Percentiles rank a stretch among this genome's conserved stretches.
These are phyloP conservation scores for Pholiota conissans DNA, from an alignment of 768 basidiomycete genomes.

Conservation along the genomic window DNA sequence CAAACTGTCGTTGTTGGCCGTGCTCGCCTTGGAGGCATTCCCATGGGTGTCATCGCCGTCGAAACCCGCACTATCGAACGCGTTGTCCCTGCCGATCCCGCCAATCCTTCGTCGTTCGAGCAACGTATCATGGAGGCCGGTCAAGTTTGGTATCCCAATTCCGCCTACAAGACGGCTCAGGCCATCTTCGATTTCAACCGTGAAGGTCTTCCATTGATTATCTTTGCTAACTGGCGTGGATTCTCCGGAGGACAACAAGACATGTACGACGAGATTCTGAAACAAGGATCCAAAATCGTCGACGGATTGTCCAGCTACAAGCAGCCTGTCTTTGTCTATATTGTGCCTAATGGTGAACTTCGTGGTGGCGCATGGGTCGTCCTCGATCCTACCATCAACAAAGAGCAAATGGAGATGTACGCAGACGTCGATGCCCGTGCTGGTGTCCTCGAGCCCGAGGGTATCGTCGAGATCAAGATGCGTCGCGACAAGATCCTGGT, in stretches of 20 bases:
- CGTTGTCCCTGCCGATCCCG: slow-evolving; percentile 95
- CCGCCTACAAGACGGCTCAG: slow-evolving; percentile 98
- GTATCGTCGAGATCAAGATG: slow-evolving; percentile 97
- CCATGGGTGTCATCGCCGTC: slow-evolving; percentile 96
- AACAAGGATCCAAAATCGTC: slow-evolving; percentile 98
- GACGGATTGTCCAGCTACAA: slow-evolving; percentile 97
- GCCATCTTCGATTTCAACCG: slow-evolving; percentile 99
- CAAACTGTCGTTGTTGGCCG: slow-evolving; percentile 98
- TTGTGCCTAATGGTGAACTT: slow-evolving; percentile 97
- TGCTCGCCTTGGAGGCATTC: slow-evolving; percentile 94
- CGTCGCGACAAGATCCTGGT: slow-evolving; percentile 88
- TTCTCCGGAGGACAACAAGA: slow-evolving; percentile 99
- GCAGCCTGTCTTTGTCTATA: slow-evolving; percentile 97
- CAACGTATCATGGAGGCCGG: slow-evolving; percentile 99
- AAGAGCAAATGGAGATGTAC: slow-evolving; percentile 99
- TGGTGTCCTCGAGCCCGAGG: slow-evolving; percentile 96
- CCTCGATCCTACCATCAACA: slow-evolving; percentile 95
- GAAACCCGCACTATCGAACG: slow-evolving; percentile 98
- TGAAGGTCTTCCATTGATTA: slow-evolving; percentile 94
- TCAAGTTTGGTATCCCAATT: slow-evolving; percentile 99
- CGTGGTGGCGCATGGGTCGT: slow-evolving; percentile 99
- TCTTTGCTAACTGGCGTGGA: slow-evolving; percentile 99
- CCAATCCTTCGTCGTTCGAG: slow-evolving; percentile 95
- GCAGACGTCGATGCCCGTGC: slow-evolving; percentile 95
- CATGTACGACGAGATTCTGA: slow-evolving; percentile 97